Evolutionary conservation across 192 early-diverging fungal species (phyloP).

Genomic region (Chytriomyces sp.): DNA sequence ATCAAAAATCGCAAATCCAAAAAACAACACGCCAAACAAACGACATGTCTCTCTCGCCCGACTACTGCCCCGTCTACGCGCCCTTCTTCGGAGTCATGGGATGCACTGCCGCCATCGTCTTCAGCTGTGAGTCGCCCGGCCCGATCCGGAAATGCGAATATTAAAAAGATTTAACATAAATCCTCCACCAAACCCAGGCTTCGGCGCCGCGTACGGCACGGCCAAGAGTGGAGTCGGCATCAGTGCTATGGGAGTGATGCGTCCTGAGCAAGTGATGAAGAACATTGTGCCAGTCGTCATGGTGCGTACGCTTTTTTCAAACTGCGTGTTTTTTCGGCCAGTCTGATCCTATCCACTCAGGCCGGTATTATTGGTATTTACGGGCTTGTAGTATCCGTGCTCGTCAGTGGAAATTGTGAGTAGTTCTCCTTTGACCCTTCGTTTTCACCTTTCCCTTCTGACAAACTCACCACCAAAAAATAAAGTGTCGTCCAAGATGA

Average conservation of each 20-base stretch:
- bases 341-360: constrained; percentile 13
- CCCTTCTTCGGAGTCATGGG: constrained; percentile 96
- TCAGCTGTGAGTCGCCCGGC: constrained; percentile 44
- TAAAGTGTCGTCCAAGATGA: constrained; percentile 40
- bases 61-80: constrained; percentile 84
- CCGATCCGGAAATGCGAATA: background rate
- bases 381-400: constrained; percentile 94
- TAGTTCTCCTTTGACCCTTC: constrained; percentile 22
- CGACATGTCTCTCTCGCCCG: constrained; percentile 38
- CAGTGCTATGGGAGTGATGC: constrained; percentile 89
- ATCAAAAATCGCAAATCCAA: too few relatives aligned
- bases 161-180: background rate
- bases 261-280: constrained; percentile 79
- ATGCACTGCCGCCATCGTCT: constrained; percentile 88
- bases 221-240: constrained; percentile 97
- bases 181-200: constrained; percentile 55
- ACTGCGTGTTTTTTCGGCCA: background rate
- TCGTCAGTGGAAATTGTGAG: constrained; percentile 73
- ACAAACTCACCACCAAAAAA: background rate
- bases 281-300: constrained; percentile 93
- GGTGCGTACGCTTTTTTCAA: constrained; percentile 49
- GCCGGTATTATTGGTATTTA: constrained; percentile 98
- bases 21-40: background rate
- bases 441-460: background rate
- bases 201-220: constrained; percentile 98